These are phyloP conservation scores for Solanum medicagineum DNA, from an alignment of 257 asterid species.

Conservation along the genomic window DNA sequence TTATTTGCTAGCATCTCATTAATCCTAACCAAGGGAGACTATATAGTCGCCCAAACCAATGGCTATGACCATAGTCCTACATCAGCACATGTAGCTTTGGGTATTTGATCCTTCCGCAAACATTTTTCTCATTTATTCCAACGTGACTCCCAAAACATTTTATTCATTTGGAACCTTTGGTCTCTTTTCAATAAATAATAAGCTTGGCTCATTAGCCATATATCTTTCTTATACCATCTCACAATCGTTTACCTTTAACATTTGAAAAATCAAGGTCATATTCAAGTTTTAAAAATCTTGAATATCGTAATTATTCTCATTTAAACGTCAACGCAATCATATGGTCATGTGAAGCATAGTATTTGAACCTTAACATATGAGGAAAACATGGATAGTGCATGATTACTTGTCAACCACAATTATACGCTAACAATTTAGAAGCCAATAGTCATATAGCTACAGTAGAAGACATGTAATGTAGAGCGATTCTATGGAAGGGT, in stretches of 20 bases:
- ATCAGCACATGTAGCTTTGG: background rate
- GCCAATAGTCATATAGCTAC: background rate
- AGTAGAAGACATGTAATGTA: background rate
- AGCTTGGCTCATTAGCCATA: background rate
- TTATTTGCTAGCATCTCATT: background rate
- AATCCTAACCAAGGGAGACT: background rate
- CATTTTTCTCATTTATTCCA: background rate
- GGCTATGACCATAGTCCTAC: background rate
- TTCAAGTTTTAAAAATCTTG: background rate
- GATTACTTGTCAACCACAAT: background rate
- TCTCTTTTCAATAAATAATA: background rate
- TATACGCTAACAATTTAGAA: background rate
- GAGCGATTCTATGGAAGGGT: background rate
- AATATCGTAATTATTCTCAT: background rate
- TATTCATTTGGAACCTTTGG: background rate
- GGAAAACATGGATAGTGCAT: background rate
- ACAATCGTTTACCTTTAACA: background rate
- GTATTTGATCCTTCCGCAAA: background rate
- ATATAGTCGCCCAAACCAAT: background rate
- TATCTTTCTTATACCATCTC: background rate
- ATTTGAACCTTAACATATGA: background rate
- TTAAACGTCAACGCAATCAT: background rate
- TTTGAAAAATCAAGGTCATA: background rate
- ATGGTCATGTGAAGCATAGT: background rate
- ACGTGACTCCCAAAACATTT: background rate